Conservation (phyloP, 139 green algal genomes). For the Volvox africanus region DNA sequence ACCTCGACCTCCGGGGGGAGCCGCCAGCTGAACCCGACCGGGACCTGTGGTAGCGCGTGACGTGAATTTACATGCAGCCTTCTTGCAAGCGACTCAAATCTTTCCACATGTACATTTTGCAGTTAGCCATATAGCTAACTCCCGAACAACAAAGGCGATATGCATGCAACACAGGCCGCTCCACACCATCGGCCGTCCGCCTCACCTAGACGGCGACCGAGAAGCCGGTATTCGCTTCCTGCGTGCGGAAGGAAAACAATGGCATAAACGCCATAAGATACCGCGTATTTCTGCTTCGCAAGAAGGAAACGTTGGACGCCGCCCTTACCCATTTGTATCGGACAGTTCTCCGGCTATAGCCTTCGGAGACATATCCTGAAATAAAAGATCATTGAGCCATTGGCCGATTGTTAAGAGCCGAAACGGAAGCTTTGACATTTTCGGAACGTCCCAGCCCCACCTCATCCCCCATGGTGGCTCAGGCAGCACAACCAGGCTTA, state of each 20-base stretch:
- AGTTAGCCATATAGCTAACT: neutral
- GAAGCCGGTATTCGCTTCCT: neutral
- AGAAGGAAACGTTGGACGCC: neutral
- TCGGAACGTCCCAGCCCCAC: neutral
- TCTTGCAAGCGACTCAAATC: too few species aligned
- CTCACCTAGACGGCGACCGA: neutral
- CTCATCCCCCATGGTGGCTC: conserved; percentile 1
- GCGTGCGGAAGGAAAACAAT: neutral
- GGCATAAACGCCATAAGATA: too few species aligned
- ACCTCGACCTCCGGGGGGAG: neutral
- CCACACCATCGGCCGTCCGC: neutral
- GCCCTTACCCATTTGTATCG: conserved; percentile 10
- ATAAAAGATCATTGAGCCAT: too few species aligned
- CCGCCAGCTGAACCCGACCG: conserved; percentile 1
- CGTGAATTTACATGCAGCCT: too few species aligned
- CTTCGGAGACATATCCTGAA: neutral
- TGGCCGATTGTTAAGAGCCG: too few species aligned
- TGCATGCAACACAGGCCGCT: neutral
- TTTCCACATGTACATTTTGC: neutral
- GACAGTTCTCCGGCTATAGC: neutral
- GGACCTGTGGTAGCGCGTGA: neutral
- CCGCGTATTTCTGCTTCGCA: too few species aligned
- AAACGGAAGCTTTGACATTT: neutral
- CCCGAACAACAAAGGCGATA: neutral
- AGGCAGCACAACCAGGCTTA: too few species aligned